Conservation (phyloP, 1,284 basidiomycete species). For the Afroboletus lepidellus region DNA sequence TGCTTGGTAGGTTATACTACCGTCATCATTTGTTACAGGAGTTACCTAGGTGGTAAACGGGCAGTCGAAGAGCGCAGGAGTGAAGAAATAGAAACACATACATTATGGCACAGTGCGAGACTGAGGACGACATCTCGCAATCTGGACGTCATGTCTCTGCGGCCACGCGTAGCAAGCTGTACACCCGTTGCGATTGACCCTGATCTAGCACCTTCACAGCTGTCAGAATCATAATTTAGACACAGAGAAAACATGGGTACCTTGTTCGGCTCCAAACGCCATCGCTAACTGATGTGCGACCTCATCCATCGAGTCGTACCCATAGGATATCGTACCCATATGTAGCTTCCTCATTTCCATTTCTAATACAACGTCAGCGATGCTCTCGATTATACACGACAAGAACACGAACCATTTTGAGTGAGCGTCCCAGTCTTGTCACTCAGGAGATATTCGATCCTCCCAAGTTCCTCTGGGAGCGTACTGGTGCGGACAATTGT, state of each 20-base stretch:
- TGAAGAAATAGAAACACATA: constrained; percentile 36
- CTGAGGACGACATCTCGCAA: constrained; percentile 94
- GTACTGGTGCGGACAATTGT: constrained; percentile 98
- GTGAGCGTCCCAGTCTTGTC: constrained; percentile 99
- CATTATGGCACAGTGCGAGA: constrained; percentile 96
- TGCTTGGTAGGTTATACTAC: constrained; percentile 93
- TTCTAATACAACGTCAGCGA: constrained; percentile 48
- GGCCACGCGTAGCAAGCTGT: constrained; percentile 77
- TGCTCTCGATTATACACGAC: neutral
- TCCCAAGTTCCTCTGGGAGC: constrained; percentile 93
- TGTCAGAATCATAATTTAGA: neutral
- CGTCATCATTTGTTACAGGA: constrained; percentile 92
- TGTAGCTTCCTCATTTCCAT: constrained; percentile 99
- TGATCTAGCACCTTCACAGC: constrained; percentile 41
- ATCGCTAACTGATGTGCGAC: constrained; percentile 84
- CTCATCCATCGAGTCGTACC: constrained; percentile 97
- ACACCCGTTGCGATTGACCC: constrained; percentile 67
- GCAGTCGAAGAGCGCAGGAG: neutral
- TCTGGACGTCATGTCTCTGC: constrained; percentile 92
- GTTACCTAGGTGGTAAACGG: constrained; percentile 65
- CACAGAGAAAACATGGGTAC: constrained; percentile 4
- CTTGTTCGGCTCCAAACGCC: constrained; percentile 68
- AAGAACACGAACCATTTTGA: constrained; percentile 75
- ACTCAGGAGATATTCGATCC: constrained; percentile 93
- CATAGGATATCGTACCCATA: constrained; percentile 98